A percentile compares a stretch with the other conserved stretches of the same genome.
Conservation (phyloP, 2,329 filamentous ascomycete species). For the Phialemoniopsis sp. region DNA sequence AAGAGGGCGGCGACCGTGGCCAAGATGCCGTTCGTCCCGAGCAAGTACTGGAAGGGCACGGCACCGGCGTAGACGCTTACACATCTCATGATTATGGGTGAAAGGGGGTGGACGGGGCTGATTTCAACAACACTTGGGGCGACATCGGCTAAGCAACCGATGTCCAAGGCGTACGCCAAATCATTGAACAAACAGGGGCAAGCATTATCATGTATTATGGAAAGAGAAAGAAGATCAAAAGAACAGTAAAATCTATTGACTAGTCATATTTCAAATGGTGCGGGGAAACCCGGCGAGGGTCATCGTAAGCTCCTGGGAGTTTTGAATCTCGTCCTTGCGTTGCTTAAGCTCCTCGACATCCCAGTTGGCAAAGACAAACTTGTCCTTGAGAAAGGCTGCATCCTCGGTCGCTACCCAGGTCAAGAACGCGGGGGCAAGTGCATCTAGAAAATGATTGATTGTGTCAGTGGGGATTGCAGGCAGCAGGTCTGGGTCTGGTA, state of each 20-base stretch:
- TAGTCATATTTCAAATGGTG: too few relatives aligned
- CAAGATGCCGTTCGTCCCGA: conserved; percentile 85
- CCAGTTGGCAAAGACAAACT: conserved; percentile 45
- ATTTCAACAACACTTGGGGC: neutral
- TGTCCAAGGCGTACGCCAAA: neutral
- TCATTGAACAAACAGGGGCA: neutral
- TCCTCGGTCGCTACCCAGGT: conserved; percentile 40
- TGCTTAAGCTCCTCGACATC: conserved; percentile 28
- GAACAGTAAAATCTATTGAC: neutral
- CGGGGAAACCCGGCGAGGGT: too few relatives aligned
- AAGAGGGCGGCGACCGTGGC: conserved; percentile 69
- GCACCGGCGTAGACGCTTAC: conserved; percentile 8
- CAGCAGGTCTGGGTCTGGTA: too few relatives aligned
- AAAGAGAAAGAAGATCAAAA: neutral
- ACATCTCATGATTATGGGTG: too few relatives aligned
- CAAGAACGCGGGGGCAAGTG: conserved; percentile 33
- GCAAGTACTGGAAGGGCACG: conserved; percentile 64
- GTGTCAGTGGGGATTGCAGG: conserved; percentile 1
- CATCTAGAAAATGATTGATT: conserved; percentile 12
- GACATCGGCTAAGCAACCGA: neutral
- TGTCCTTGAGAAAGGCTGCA: conserved; percentile 39
- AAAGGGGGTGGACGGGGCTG: neutral
- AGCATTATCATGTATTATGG: neutral
- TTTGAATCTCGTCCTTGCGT: conserved; percentile 6
- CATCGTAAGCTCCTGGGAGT: neutral